Evolutionary conservation across 805 yeast genomes (phyloP).

Genomic region (Candida krabiensis): DNA sequence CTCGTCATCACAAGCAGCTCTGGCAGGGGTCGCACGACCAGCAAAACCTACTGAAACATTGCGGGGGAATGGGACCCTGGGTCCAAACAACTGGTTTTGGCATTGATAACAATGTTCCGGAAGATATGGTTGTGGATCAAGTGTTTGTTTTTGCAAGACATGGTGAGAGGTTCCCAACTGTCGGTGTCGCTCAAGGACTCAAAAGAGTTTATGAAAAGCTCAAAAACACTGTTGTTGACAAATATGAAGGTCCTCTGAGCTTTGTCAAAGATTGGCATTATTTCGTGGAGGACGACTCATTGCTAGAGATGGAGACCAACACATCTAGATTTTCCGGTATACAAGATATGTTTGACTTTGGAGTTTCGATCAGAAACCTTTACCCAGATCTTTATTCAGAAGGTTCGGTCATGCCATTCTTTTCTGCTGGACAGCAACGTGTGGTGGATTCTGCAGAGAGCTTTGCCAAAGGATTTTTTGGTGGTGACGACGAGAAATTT

Average conservation of each 20-base stretch:
- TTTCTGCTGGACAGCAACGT: constrained; percentile 55
- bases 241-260: constrained; percentile 48
- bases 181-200: constrained; percentile 32
- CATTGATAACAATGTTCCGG: constrained; percentile 47
- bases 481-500: constrained; percentile 34
- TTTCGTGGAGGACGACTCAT: constrained; percentile 33
- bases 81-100: constrained; percentile 53
- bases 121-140: constrained; percentile 56
- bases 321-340: constrained; percentile 55
- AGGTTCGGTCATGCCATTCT: constrained; percentile 44
- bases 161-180: constrained; percentile 74
- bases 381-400: constrained; percentile 48
- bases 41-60: constrained; percentile 46
- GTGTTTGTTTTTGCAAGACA: constrained; percentile 74
- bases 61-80: constrained; percentile 57
- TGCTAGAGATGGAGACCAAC: constrained; percentile 49
- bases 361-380: constrained; percentile 45
- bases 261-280: constrained; percentile 57
- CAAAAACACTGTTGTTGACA: constrained; percentile 32
- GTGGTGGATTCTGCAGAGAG: constrained; percentile 53
- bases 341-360: constrained; percentile 47
- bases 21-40: constrained; percentile 40
- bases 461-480: constrained; percentile 60
- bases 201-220: constrained; percentile 33
- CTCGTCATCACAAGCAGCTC: constrained; percentile 5